Conservation (phyloP, 129 eudicot species). For the Helichrysum umbraculigerum region DNA sequence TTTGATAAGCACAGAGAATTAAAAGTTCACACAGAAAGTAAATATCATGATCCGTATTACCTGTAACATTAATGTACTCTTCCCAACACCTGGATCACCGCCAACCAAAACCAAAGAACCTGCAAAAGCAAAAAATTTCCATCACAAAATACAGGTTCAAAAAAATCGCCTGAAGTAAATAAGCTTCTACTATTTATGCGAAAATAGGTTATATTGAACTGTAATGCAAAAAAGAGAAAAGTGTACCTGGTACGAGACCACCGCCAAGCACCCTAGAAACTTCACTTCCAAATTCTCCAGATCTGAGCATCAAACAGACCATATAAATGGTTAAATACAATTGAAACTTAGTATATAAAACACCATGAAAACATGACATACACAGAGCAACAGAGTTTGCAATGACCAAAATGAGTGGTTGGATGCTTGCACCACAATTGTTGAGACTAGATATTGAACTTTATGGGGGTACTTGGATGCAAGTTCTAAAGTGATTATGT, state of each 20-base stretch:
- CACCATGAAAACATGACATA: background rate
- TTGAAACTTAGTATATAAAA: background rate
- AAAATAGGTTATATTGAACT: background rate
- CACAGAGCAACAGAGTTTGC: background rate
- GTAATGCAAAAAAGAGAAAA: background rate
- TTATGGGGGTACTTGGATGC: background rate
- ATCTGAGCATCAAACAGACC: slow-evolving; percentile 36
- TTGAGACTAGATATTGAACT: background rate
- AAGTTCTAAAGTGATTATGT: background rate
- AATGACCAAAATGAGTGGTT: background rate
- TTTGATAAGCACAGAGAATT: slow-evolving; percentile 3
- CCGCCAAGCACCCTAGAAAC: slow-evolving; percentile 95
- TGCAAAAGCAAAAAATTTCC: slow-evolving; percentile 19
- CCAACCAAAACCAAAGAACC: slow-evolving; percentile 93
- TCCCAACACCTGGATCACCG: slow-evolving; percentile 99
- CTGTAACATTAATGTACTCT: slow-evolving; percentile 90
- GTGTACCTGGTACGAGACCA: slow-evolving; percentile 93
- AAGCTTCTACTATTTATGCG: background rate
- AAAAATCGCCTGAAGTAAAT: background rate
- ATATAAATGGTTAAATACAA: slow-evolving; percentile 3
- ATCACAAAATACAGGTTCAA: background rate
- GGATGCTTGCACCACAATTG: background rate
- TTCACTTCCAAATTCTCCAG: slow-evolving; percentile 80
- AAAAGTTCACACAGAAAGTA: background rate
- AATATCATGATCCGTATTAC: slow-evolving; percentile 31